A percentile compares a stretch with the other conserved stretches of the same genome.
Evolutionary conservation across 169 alveolate genomes (phyloP).

Genomic region (Plasmodium adleri): DNA sequence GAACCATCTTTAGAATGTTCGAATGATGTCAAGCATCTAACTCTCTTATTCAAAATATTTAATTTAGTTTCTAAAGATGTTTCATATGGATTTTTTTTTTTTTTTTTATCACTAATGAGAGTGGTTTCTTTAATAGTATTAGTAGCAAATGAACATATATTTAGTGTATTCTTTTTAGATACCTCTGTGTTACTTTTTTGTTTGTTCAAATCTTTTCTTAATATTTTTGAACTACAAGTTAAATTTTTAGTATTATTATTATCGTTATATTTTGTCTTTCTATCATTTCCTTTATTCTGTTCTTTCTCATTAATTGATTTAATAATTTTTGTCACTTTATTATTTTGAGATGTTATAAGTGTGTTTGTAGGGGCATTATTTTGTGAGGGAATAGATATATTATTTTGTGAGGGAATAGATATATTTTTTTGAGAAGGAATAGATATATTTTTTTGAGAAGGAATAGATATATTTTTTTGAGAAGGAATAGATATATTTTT

Average conservation of each 20-base stretch:
- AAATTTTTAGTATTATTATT: not conserved
- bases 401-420: no score
- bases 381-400: no score
- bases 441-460: no score
- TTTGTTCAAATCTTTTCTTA: not conserved
- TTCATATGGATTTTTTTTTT: conserved; percentile 63
- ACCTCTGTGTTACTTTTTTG: not conserved
- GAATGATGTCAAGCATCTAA: conserved; percentile 44
- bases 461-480: no score
- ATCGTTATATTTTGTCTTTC: not conserved
- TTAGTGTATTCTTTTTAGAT: not conserved
- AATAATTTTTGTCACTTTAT: no score
- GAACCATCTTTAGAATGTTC: conserved; percentile 21
- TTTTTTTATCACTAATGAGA: conserved; percentile 1
- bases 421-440: no score
- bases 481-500: no score
- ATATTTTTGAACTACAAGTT: not conserved
- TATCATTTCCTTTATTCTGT: no score
- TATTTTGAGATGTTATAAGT: no score
- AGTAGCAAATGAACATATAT: not conserved
- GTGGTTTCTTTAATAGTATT: conserved; percentile 1
- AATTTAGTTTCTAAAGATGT: conserved; percentile 33
- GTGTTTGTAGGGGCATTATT: no score
- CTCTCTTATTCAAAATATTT: conserved; percentile 28
- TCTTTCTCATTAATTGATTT: no score